Evolutionary conservation across 768 basidiomycete species (phyloP), one percentile per base, ranked within the genome.

Genomic region (Termitomyces titanicus): DNA sequence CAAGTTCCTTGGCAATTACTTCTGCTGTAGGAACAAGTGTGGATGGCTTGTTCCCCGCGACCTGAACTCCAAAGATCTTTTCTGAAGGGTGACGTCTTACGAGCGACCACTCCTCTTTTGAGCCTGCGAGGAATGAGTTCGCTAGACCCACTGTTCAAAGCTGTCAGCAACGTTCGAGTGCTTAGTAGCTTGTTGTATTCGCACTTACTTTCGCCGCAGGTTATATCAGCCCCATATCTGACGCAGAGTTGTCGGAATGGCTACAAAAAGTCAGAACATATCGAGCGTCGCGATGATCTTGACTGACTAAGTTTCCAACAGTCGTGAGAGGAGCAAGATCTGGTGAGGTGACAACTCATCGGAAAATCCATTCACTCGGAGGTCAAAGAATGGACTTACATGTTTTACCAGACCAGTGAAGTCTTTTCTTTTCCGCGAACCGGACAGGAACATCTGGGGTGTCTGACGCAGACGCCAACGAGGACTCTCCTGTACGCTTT

Each of bases 81-180:
- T 98, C 96, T 1, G 86, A 88, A 0, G 92, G 89, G 64, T 98
- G 95, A 33, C 94, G 79, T 42, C 94, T 75, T 43, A 96, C 88
- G 3, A 98, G 78, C 0, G 93, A 94, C 94, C 94, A 98, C 71
- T 99, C 96, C 64, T 94, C 92, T 56, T 88, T 89, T 10, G 92
- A 93, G 3, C 92, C 96, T 10, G 78, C 72, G 20, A 97, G 79
- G 68, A 98, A 92, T 2, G 95, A 95, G 40, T 82, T 85, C 5
- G 94, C 88, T n/a, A 99, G 81, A 4, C 92, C 94, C 96, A 98
- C 89, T 90, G 47, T 13, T 47, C 42, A 51, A 22, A 2, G 22
- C 39, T 47, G 35, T 38, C 13, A 18, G 22, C 35, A 34, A 53
- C 38, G 1, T 25, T 24, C 29, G 1, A 22, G 25, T 4, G 10